These are phyloP conservation scores for Mariannaea elegans DNA, from an alignment of 2,329 filamentous ascomycete species.

Conservation along the genomic window DNA sequence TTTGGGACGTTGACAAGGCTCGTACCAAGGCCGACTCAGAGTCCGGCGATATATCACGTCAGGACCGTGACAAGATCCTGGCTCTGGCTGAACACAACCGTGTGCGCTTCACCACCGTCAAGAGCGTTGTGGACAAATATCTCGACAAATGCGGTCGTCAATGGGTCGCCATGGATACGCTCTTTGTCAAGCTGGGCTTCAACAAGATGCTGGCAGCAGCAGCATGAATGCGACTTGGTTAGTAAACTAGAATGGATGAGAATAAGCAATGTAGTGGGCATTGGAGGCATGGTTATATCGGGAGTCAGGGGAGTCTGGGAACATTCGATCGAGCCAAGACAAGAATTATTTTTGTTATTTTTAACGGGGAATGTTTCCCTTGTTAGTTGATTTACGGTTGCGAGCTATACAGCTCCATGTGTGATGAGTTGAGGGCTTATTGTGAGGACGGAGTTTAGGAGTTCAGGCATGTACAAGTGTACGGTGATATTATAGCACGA, in stretches of 20 bases:
- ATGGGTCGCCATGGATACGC: constrained; percentile 92
- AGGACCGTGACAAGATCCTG: constrained; percentile 71
- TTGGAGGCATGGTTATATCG: neutral
- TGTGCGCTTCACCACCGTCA: constrained; percentile 78
- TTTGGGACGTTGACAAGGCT: constrained; percentile 92
- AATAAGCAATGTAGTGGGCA: neutral
- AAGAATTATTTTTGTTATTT: neutral
- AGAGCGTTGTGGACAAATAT: constrained; percentile 81
- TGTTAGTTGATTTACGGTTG: neutral
- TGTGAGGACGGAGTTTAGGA: constrained; percentile 10
- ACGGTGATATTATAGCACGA: no score
- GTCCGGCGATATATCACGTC: constrained; percentile 55
- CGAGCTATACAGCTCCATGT: neutral
- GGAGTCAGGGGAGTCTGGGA: constrained; percentile 30
- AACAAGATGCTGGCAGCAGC: constrained; percentile 42
- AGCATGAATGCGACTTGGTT: neutral
- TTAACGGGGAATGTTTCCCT: neutral
- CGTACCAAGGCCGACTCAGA: constrained; percentile 60
- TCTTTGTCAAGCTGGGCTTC: constrained; percentile 78
- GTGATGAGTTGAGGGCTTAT: neutral
- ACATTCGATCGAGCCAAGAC: neutral
- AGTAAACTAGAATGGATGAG: neutral
- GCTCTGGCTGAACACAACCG: constrained; percentile 86
- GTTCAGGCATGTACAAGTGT: neutral
- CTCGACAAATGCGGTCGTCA: constrained; percentile 89